These are phyloP conservation scores for Nitzschia sp. DNA, from an alignment of 108 stramenopile genomes.

Conservation along the genomic window DNA sequence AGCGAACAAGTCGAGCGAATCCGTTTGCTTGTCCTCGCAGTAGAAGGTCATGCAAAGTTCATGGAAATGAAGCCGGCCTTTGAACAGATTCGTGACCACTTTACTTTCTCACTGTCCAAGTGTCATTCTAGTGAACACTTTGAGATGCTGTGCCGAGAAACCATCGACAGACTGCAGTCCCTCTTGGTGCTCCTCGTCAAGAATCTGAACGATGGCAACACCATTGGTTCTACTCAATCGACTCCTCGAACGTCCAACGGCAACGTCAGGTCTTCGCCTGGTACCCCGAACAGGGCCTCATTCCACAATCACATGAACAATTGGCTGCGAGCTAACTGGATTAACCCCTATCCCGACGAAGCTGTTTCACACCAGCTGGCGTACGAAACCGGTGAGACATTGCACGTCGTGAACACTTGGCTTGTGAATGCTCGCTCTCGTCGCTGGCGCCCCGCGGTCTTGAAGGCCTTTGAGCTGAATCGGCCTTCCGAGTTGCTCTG, in stretches of 20 bases:
- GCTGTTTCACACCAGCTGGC: constrained; percentile 26
- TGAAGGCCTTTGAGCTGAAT: constrained; percentile 43
- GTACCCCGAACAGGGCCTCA: not conserved
- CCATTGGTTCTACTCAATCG: not conserved
- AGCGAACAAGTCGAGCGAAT: not conserved
- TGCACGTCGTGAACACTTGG: constrained; percentile 49
- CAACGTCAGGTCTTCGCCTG: not conserved
- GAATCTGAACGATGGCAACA: not conserved
- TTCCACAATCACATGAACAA: constrained; percentile 24
- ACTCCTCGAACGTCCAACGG: not conserved
- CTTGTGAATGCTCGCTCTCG: constrained; percentile 62
- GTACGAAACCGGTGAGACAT: constrained; percentile 20
- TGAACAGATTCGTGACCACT: not conserved
- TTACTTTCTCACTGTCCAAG: not conserved
- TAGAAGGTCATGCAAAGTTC: not conserved
- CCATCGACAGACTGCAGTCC: not conserved
- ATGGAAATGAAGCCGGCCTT: not conserved
- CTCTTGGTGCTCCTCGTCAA: not conserved
- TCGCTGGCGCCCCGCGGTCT: constrained; percentile 57
- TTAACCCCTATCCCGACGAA: constrained; percentile 55
- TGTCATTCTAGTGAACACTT: not conserved
- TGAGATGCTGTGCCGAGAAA: not conserved
- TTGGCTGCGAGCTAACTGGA: constrained; percentile 46
- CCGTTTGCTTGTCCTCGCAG: not conserved
- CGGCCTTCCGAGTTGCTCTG: constrained; percentile 48